Base-by-base conservation (phyloP, 306 rosid species). In the Alnus rubra region DNA sequence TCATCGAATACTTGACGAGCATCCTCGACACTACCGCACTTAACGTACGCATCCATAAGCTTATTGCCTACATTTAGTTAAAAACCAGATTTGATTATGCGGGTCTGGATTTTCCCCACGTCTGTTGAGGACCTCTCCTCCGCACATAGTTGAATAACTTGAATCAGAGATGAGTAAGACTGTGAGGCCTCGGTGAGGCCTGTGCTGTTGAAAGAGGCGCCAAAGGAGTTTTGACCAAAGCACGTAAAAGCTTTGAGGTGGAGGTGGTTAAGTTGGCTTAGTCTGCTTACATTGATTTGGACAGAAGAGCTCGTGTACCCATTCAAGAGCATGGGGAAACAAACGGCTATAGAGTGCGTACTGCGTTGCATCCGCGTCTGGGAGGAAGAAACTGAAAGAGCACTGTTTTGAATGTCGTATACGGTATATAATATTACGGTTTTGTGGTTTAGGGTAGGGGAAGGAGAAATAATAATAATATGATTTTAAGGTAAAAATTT, bases 1-100 rank as follows among this genome's bases (percentile, higher is more conserved):
- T 88, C 90, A 16, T 92, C 93, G 71, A 92, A 90, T 80, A 90
- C 1, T 70, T 76, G 87, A 48, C 91, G 90, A 49, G 92, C 94
- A 76, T 87, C 81, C 12, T 53, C 71, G 4, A 87, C n/a, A 79
- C 76, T 76, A 0, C 86, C 84, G 51, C 92, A 88, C 77, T 92
- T 90, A 12, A 92, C 11, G 56, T 74, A 85, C 13, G 75, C 87
- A 76, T 88, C 87, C 60, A 86, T 77, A 69, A 91, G 90, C 82
- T 87, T 89, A 73, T 88, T 90, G 55, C 87, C 88, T 42, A 83
- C 10, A 2, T 60, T 62, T 16, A 63, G 52, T 76, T 70, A 65
- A 64, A 18, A 64, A 44, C 91, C 88, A 4, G 81, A 73, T 86
- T 88, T 89, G 73, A 84, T 64, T 60, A 89, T 55, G 52, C 76